Evolutionary conservation across 768 basidiomycete species (phyloP).

Genomic region (Hericium alpestre): DNA sequence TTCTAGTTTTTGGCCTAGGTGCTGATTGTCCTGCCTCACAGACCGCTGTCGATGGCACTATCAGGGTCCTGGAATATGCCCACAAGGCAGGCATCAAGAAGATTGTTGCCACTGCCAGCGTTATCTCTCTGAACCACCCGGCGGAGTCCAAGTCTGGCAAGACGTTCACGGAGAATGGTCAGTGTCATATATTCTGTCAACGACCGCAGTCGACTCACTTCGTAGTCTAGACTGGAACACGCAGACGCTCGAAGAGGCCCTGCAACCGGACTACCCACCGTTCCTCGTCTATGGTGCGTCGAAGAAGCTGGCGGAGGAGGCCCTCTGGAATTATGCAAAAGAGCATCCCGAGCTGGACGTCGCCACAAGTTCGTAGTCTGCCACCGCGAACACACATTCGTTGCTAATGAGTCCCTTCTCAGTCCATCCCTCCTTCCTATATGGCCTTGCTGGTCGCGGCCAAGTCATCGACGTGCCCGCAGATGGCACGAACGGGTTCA

Average conservation of each 20-base stretch:
- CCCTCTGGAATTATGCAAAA: conserved; percentile 16
- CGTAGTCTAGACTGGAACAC: conserved; percentile 23
- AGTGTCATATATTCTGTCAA: background rate
- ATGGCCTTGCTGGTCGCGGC: conserved; percentile 15
- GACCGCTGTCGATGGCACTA: conserved; percentile 8
- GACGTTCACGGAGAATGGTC: conserved; percentile 2
- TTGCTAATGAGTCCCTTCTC: background rate
- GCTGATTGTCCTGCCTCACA: background rate
- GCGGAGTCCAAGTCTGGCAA: background rate
- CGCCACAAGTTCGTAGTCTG: conserved; percentile 7
- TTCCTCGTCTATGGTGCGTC: conserved; percentile 26
- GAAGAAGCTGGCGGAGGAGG: conserved; percentile 23
- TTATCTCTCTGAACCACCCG: background rate
- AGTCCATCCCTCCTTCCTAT: conserved; percentile 21
- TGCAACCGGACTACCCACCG: conserved; percentile 12
- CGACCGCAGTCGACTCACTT: background rate
- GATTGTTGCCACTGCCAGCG: conserved; percentile 7
- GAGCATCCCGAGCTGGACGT: conserved; percentile 18
- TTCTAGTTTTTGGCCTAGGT: background rate
- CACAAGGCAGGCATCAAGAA: conserved; percentile 1
- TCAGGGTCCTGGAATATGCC: conserved; percentile 6
- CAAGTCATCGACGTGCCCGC: conserved; percentile 10
- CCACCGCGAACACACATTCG: background rate
- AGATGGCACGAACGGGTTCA: conserved; percentile 15
- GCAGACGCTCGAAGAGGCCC: conserved; percentile 21